Evolutionary conservation across 2,329 filamentous ascomycete species (phyloP).

Genomic region (Lachnellula cervina): DNA sequence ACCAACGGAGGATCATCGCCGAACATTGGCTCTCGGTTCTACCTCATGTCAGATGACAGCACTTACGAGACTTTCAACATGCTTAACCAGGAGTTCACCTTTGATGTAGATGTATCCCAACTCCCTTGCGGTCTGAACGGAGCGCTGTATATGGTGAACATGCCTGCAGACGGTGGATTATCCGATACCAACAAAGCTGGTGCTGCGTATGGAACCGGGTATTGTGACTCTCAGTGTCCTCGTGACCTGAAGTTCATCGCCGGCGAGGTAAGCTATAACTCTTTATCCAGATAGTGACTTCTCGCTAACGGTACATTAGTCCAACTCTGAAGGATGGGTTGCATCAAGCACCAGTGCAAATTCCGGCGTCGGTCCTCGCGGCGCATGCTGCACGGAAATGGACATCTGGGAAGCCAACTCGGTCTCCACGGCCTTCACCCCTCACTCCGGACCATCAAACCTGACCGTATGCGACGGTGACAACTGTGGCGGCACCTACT

Average conservation of each 20-base stretch:
- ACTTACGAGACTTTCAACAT: constrained; percentile 63
- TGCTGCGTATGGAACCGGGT: constrained; percentile 54
- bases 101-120: constrained; percentile 66
- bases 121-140: constrained; percentile 64
- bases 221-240: constrained; percentile 54
- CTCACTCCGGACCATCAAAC: constrained; percentile 48
- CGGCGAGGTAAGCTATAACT: constrained; percentile 35
- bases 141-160: constrained; percentile 61
- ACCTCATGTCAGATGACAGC: constrained; percentile 56
- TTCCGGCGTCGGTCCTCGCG: constrained; percentile 46
- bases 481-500: constrained; percentile 39
- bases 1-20: constrained; percentile 39
- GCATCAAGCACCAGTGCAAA: constrained; percentile 45
- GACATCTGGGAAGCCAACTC: constrained; percentile 62
- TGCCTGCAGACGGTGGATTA: constrained; percentile 57
- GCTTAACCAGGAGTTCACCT: constrained; percentile 64
- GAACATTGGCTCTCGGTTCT: constrained; percentile 54
- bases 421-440: constrained; percentile 51
- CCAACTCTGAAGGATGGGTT: constrained; percentile 49
- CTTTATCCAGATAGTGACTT: not conserved
- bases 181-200: constrained; percentile 50
- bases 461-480: constrained; percentile 36
- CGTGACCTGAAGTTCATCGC: constrained; percentile 48
- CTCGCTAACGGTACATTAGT: constrained; percentile 30
- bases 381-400: constrained; percentile 63